A percentile compares a stretch with the other conserved stretches of the same genome.
Evolutionary conservation across 1,139 yeast species (phyloP).

Genomic region (Schwanniomyces etchellsii): DNA sequence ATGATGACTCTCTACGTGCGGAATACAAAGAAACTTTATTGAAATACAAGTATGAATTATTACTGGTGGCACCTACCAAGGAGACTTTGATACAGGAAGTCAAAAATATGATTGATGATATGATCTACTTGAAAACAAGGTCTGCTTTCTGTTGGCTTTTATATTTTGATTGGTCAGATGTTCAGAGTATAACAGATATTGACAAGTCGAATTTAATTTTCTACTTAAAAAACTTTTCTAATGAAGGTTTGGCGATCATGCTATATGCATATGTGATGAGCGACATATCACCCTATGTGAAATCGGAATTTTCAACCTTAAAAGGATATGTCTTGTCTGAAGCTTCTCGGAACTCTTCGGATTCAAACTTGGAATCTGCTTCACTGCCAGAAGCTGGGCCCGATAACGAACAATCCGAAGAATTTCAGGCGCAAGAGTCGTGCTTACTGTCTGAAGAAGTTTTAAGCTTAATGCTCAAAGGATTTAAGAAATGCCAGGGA

Average conservation of each 20-base stretch:
- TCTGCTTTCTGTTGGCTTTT: slow-evolving; percentile 69
- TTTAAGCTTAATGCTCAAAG: slow-evolving; percentile 48
- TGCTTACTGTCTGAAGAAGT: slow-evolving; percentile 47
- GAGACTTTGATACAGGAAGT: slow-evolving; percentile 33
- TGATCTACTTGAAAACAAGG: slow-evolving; percentile 62
- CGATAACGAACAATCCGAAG: slow-evolving; percentile 9
- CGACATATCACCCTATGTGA: slow-evolving; percentile 58
- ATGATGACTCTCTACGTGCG: slow-evolving; percentile 60
- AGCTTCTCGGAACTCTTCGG: slow-evolving; percentile 15
- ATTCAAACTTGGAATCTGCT: slow-evolving; percentile 6
- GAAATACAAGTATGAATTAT: slow-evolving; percentile 48
- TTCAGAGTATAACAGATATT: slow-evolving; percentile 39
- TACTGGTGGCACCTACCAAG: slow-evolving; percentile 42
- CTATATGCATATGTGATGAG: slow-evolving; percentile 58
- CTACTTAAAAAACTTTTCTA: slow-evolving; percentile 54
- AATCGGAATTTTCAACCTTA: slow-evolving; percentile 12
- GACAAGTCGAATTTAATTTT: slow-evolving; percentile 42
- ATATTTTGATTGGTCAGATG: slow-evolving; percentile 74
- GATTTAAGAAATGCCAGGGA: slow-evolving; percentile 39
- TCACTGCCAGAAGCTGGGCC: slow-evolving; percentile 3
- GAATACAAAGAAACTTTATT: slow-evolving; percentile 55
- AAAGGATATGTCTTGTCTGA: slow-evolving; percentile 8
- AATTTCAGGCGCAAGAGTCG: slow-evolving; percentile 11
- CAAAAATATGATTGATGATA: slow-evolving; percentile 58
- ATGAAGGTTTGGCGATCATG: slow-evolving; percentile 59